Evolutionary conservation across 495 filamentous ascomycete species (phyloP).

Genomic region (Podospora tetraspora): DNA sequence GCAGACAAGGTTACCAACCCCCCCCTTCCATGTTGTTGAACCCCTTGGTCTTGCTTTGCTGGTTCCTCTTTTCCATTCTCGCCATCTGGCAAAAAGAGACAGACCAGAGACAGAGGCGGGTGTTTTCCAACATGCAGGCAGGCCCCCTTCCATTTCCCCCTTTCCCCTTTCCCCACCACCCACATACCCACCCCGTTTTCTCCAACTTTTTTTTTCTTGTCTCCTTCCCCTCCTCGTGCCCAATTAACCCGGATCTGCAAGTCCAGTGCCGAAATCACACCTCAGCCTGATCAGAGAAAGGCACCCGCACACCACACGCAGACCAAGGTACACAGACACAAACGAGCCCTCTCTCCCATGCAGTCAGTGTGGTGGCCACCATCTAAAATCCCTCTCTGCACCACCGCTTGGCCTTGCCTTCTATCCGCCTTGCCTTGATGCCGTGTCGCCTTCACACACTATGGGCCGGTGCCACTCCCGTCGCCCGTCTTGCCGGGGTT

Average conservation of each 20-base stretch:
- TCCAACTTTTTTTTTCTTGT: slow-evolving; percentile 22
- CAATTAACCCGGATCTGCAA: slow-evolving; percentile 42
- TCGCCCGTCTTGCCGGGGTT: slow-evolving; percentile 1
- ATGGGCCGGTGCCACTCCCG: background rate
- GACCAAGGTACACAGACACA: background rate
- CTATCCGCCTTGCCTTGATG: slow-evolving; percentile 4
- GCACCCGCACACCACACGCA: background rate
- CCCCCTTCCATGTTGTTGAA: slow-evolving; percentile 5
- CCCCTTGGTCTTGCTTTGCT: slow-evolving; percentile 1
- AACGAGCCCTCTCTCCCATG: slow-evolving; percentile 12
- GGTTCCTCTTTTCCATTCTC: background rate
- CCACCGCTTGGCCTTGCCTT: slow-evolving; percentile 10
- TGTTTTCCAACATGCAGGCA: background rate
- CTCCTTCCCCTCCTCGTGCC: slow-evolving; percentile 19
- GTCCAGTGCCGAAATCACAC: slow-evolving; percentile 27
- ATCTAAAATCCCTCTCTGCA: slow-evolving; percentile 10
- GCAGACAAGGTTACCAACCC: slow-evolving; percentile 9
- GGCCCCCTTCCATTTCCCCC: background rate
- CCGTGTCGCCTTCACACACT: background rate
- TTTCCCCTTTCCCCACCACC: background rate
- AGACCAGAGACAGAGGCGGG: background rate
- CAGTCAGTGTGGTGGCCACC: slow-evolving; percentile 7
- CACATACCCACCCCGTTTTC: slow-evolving; percentile 4
- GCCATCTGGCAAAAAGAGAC: background rate
- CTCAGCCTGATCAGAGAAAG: slow-evolving; percentile 13